Evolutionary conservation across 2,329 filamentous ascomycete species (phyloP).

Genomic region (Scedosporium apiospermum): DNA sequence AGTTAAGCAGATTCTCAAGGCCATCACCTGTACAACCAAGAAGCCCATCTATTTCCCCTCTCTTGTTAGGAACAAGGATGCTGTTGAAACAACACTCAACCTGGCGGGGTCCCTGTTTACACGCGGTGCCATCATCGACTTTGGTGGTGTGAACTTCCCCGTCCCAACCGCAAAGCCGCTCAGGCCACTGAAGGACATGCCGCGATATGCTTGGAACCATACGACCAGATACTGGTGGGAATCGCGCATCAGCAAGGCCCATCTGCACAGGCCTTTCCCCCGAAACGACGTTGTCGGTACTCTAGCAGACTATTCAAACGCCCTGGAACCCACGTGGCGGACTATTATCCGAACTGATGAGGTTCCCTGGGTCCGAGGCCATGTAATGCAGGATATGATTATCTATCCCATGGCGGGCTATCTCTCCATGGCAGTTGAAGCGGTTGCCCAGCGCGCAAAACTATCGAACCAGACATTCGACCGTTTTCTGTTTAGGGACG

Average conservation of each 20-base stretch:
- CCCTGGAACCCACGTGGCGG: constrained; percentile 37
- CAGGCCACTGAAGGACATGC: constrained; percentile 34
- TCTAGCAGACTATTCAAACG: constrained; percentile 31
- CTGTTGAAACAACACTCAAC: constrained; percentile 33
- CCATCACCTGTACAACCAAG: constrained; percentile 6
- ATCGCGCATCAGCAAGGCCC: constrained; percentile 32
- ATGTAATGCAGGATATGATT: constrained; percentile 38
- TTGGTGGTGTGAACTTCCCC: constrained; percentile 19
- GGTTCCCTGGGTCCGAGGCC: constrained; percentile 42
- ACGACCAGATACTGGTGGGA: constrained; percentile 43
- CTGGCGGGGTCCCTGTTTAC: constrained; percentile 33
- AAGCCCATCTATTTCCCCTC: constrained; percentile 19
- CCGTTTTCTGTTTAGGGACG: constrained; percentile 29
- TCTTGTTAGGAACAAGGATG: constrained; percentile 43
- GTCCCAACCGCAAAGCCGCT: constrained; percentile 8
- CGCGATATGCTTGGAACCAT: constrained; percentile 47
- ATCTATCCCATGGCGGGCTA: constrained; percentile 43
- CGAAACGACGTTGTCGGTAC: constrained; percentile 43
- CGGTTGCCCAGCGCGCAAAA: constrained; percentile 28
- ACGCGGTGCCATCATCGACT: constrained; percentile 31
- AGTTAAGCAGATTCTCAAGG: constrained; percentile 23
- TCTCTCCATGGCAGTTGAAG: constrained; percentile 39
- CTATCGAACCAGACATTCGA: constrained; percentile 9
- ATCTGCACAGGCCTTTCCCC: constrained; percentile 32
- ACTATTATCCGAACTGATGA: constrained; percentile 38